phyloP scores from a whole-genome alignment of 2,329 filamentous ascomycete species.

The Geosmithia morbida region DNA sequence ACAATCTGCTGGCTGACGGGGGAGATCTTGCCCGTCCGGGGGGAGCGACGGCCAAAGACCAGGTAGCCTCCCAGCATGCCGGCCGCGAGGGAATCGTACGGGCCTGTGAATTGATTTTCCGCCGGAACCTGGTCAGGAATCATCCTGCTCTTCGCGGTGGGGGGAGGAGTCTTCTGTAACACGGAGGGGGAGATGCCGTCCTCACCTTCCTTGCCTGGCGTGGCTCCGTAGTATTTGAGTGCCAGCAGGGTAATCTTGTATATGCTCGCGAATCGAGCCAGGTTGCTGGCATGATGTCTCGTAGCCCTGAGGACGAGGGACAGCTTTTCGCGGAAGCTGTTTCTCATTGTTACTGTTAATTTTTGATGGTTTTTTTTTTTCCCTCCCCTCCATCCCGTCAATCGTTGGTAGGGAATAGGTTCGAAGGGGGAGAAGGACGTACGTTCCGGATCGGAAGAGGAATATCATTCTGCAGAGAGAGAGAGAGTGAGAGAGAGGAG shows the following conservation, averaged over 20 bases:
- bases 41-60: conserved; percentile 62
- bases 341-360: conserved; percentile 8
- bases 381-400: no score
- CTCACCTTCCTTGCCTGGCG: conserved; percentile 43
- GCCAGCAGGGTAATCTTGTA: conserved; percentile 77
- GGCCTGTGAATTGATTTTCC: no score
- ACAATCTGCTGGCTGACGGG: conserved; percentile 93
- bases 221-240: conserved; percentile 47
- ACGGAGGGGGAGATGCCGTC: not conserved
- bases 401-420: not conserved
- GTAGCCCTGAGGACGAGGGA: conserved; percentile 73
- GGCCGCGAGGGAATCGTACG: conserved; percentile 73
- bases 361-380: no score
- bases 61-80: conserved; percentile 83
- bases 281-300: conserved; percentile 76
- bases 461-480: conserved; percentile 64
- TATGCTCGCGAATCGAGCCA: conserved; percentile 78
- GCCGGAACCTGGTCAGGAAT: no score
- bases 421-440: conserved; percentile 19
- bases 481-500: no score
- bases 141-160: no score
- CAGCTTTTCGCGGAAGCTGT: conserved; percentile 58
- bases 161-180: no score
- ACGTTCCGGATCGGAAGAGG: conserved; percentile 85
- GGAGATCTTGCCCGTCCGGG: conserved; percentile 53